Evolutionary conservation across 1,284 basidiomycete species (phyloP).

Genomic region (Termitomyces sp.): DNA sequence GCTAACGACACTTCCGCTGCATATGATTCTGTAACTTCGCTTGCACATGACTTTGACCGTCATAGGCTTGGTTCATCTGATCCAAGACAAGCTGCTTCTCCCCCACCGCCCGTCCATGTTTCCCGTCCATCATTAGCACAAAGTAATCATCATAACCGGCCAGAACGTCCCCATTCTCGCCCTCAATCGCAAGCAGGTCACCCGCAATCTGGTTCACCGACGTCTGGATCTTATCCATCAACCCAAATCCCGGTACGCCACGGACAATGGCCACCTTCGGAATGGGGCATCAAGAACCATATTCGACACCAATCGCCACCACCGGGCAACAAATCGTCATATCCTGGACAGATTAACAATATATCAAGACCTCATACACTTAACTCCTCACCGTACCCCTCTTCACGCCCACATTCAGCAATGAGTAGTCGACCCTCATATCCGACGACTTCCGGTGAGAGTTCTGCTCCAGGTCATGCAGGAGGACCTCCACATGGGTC

Average conservation of each 20-base stretch:
- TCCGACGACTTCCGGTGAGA: background rate
- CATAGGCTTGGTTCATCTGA: conserved; percentile 24
- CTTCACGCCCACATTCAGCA: conserved; percentile 19
- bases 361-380: conserved; percentile 29
- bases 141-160: conserved; percentile 2
- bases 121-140: conserved; percentile 6
- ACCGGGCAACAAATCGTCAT: conserved; percentile 16
- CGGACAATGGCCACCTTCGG: conserved; percentile 43
- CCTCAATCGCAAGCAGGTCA: background rate
- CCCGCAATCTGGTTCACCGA: background rate
- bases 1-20: background rate
- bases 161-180: background rate
- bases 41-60: conserved; percentile 30
- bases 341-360: conserved; percentile 19
- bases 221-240: conserved; percentile 3
- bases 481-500: conserved; percentile 4
- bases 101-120: conserved; percentile 14
- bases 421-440: conserved; percentile 4
- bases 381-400: conserved; percentile 19
- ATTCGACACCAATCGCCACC: conserved; percentile 21
- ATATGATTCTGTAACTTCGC: conserved; percentile 24
- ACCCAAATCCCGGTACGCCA: conserved; percentile 10
- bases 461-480: background rate
- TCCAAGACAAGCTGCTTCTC: conserved; percentile 6
- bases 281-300: conserved; percentile 31